Base-by-base conservation (phyloP, 768 basidiomycete species). In the Cubamyces lactineus region DNA sequence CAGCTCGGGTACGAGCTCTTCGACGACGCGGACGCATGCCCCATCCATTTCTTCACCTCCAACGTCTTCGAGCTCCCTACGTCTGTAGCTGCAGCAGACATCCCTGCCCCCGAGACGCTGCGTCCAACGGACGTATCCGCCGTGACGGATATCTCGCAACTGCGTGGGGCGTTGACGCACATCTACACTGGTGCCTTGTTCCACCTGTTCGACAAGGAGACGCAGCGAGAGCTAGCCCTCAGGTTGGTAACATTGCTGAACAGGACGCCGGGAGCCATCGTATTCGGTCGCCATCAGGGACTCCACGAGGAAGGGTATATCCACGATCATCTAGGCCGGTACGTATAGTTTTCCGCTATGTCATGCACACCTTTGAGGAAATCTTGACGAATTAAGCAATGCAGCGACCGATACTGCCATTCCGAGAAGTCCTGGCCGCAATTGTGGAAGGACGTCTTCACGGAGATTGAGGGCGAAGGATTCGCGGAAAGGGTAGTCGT, bases 281-380 rank as follows among this genome's bases (percentile, higher is more conserved):
- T 76, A 23, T 77, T 77, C 57, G 76, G 75, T 2, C 52, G 72
- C n/a, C 76, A 77, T 50, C 66, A 67, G 40, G 76, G 70, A 5
- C 39, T 63, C 15, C 59, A 55, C 17, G 48, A 68, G 47, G 71
- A 66, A 40, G 74, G 74, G 0, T 45, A 64, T 12, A 71, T 73
- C 19, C 66, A 74, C 39, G 74, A 77, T 41, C 59, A 67, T 39
- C 59, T 74, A 51, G 61, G 57, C 45, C 48, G 74, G 70, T 68
- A 41, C 13, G 62, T 30, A 38, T 17, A n/a, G n/a, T n/a, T n/a
- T 47, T 47, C n/a, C 43, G 16, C 17, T 17, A 38, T 23, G 17
- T 38, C 40, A 2, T 30, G 28, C 28, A 30, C 28, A 30, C 3
- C 28, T 8, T 26, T 26, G 47, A 11, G 26, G 21, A 12, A 12